phyloP scores from a whole-genome alignment of 305 asterid genomes.

The Rubia occidens region DNA sequence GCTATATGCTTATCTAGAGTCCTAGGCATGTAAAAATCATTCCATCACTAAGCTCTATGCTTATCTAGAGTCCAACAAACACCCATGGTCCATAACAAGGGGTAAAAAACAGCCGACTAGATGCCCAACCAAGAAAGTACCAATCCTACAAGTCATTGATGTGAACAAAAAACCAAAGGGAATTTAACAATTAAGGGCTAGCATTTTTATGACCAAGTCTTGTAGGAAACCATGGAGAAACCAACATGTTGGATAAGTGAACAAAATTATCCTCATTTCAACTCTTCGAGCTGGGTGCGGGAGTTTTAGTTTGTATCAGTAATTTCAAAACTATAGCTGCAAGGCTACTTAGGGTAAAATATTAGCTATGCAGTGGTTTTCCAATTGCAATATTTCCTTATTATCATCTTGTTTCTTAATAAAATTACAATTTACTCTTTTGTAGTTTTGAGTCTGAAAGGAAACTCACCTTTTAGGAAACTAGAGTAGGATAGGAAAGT shows the following conservation, averaged over 20 bases:
- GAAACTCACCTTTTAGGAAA: too few species aligned
- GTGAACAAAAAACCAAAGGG: too few species aligned
- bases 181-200: not conserved
- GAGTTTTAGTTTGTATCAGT: not conserved
- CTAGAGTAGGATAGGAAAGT: too few species aligned
- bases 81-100: not conserved
- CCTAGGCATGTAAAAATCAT: not conserved
- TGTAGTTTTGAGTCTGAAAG: too few species aligned
- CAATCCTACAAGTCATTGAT: not conserved
- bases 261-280: not conserved
- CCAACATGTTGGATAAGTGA: not conserved
- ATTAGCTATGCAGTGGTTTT: too few species aligned
- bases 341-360: too few species aligned
- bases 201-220: not conserved
- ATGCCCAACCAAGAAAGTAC: not conserved
- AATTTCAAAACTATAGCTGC: too few species aligned
- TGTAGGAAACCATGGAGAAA: not conserved
- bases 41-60: not conserved
- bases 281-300: not conserved
- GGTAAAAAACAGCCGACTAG: not conserved
- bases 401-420: too few species aligned
- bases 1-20: not conserved
- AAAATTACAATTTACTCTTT: too few species aligned
- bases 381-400: too few species aligned
- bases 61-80: not conserved